These are phyloP conservation scores for Pseudodiploospora longispora DNA, from an alignment of 2,329 filamentous ascomycete species.

Conservation along the genomic window DNA sequence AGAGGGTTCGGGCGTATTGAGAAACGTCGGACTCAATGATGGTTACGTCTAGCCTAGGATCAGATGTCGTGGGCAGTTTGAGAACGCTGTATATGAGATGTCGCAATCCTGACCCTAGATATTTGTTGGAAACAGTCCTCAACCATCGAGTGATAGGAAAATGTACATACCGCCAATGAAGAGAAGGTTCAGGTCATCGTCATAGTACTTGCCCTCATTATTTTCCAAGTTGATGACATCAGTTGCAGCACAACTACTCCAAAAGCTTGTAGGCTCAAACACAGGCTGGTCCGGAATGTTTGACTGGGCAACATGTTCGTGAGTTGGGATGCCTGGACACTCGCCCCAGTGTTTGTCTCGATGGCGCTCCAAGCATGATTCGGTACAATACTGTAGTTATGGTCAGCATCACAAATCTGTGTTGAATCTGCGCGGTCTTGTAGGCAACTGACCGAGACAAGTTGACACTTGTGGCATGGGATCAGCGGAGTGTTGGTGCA, in stretches of 20 bases:
- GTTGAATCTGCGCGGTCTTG: too few species aligned
- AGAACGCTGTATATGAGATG: constrained; percentile 18
- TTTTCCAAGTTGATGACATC: constrained; percentile 19
- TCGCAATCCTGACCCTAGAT: constrained; percentile 14
- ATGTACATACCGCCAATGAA: constrained; percentile 14
- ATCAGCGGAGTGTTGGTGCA: constrained; percentile 8
- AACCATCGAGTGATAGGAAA: neutral
- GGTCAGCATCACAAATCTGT: neutral
- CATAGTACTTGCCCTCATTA: constrained; percentile 17
- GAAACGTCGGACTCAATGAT: constrained; percentile 6
- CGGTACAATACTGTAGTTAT: constrained; percentile 14
- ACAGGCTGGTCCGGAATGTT: neutral
- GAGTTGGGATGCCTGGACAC: neutral
- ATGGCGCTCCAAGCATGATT: constrained; percentile 10
- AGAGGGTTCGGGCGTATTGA: constrained; percentile 5
- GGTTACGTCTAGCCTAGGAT: constrained; percentile 7
- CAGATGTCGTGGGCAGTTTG: constrained; percentile 13
- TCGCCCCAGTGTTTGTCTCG: constrained; percentile 5
- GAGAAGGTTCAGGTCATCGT: constrained; percentile 14
- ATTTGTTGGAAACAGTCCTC: neutral
- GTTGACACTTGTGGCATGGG: constrained; percentile 12
- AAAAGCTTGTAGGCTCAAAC: constrained; percentile 2
- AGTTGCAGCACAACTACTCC: constrained; percentile 14
- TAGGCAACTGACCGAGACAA: constrained; percentile 12
- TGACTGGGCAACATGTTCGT: neutral